Conservation (phyloP, 768 basidiomycete genomes). For the Suillus decipiens region DNA sequence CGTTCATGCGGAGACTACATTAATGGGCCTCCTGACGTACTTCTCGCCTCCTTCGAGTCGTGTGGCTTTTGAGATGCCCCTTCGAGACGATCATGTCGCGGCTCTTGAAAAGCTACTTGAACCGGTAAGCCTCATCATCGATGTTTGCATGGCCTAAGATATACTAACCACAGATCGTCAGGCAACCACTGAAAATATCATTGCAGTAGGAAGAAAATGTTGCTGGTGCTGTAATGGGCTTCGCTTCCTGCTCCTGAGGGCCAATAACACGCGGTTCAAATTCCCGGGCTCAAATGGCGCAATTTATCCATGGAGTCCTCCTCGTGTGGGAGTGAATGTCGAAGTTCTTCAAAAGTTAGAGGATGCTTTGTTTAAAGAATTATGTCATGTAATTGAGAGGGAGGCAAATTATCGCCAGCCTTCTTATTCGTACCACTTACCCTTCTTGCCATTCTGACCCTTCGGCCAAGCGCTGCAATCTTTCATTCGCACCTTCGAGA, state of each 20-base stretch:
- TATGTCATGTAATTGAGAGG: neutral
- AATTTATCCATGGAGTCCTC: constrained; percentile 5
- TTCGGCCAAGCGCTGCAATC: too few relatives aligned
- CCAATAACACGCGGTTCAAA: neutral
- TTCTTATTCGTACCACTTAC: too few relatives aligned
- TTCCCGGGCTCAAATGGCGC: neutral
- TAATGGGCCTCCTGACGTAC: constrained; percentile 3
- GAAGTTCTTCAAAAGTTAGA: neutral
- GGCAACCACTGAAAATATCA: neutral
- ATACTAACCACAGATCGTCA: neutral
- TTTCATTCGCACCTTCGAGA: too few relatives aligned
- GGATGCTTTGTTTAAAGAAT: neutral
- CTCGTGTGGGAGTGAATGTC: neutral
- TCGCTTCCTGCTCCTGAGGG: neutral
- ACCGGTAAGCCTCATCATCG: neutral
- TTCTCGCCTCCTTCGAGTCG: neutral
- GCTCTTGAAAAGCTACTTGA: neutral
- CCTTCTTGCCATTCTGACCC: too few relatives aligned
- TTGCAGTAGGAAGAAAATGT: neutral
- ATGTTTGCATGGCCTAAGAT: neutral
- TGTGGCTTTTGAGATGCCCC: neutral
- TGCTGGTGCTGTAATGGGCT: neutral
- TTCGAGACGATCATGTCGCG: neutral
- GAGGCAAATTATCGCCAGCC: too few relatives aligned
- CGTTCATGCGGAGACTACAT: neutral